Evolutionary conservation across 1,284 basidiomycete species (phyloP).

Genomic region (Afroboletus lepidellus): DNA sequence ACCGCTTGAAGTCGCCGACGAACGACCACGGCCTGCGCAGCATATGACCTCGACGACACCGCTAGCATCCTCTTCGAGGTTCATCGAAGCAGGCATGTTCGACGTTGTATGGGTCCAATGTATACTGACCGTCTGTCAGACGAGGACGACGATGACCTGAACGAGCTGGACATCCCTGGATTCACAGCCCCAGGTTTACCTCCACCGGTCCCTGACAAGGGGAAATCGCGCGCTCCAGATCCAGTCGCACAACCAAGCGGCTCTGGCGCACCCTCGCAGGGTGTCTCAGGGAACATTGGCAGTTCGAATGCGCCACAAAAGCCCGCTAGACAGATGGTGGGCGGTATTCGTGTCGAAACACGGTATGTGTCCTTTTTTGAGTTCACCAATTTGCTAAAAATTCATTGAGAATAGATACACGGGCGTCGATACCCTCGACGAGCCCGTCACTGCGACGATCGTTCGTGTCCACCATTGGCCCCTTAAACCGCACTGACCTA

Average conservation of each 20-base stretch:
- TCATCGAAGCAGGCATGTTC: constrained; percentile 66
- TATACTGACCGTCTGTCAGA: constrained; percentile 18
- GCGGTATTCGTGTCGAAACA: constrained; percentile 85
- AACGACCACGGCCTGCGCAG: not conserved
- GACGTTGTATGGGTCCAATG: not conserved
- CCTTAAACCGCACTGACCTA: constrained; percentile 9
- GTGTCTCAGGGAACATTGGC: constrained; percentile 74
- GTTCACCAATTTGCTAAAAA: not conserved
- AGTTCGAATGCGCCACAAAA: constrained; percentile 42
- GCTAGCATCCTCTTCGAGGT: constrained; percentile 65
- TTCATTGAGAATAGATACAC: constrained; percentile 54
- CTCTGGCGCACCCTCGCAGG: constrained; percentile 32
- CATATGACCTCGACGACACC: constrained; percentile 41
- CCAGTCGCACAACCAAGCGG: constrained; percentile 49
- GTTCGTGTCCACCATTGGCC: constrained; percentile 48
- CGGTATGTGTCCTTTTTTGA: constrained; percentile 49
- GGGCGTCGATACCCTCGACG: constrained; percentile 85
- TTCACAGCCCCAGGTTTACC: constrained; percentile 63
- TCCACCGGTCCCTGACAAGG: constrained; percentile 52
- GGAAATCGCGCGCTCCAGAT: constrained; percentile 65
- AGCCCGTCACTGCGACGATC: constrained; percentile 86
- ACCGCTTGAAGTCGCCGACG: not conserved
- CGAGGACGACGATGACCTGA: constrained; percentile 78
- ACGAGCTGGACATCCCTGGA: constrained; percentile 75
- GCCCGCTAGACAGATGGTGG: constrained; percentile 61